These are phyloP conservation scores for Thyridium curvatum DNA, from an alignment of 2,329 filamentous ascomycete species.

Conservation along the genomic window DNA sequence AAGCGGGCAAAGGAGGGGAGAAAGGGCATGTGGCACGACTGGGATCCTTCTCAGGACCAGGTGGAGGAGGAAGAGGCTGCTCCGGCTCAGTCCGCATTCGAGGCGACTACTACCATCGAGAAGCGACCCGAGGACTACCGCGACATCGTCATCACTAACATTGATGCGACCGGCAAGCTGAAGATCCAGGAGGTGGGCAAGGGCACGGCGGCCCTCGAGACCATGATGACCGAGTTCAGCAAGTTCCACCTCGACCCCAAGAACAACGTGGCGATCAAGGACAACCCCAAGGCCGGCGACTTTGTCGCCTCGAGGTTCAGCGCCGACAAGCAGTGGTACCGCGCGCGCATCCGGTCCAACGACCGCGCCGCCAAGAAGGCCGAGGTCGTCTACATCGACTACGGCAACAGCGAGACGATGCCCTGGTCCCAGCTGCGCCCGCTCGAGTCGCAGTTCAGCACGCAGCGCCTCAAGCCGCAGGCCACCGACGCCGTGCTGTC, in stretches of 20 bases:
- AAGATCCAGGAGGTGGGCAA: slow-evolving; percentile 89
- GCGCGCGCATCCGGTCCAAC: slow-evolving; percentile 83
- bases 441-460: slow-evolving; percentile 72
- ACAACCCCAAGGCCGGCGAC: slow-evolving; percentile 83
- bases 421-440: slow-evolving; percentile 79
- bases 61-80: slow-evolving; percentile 48
- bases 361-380: slow-evolving; percentile 84
- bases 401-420: slow-evolving; percentile 86
- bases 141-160: slow-evolving; percentile 85
- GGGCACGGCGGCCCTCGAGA: slow-evolving; percentile 77
- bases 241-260: slow-evolving; percentile 81
- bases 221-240: slow-evolving; percentile 85
- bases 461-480: slow-evolving; percentile 78
- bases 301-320: slow-evolving; percentile 88
- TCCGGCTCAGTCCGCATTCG: slow-evolving; percentile 35
- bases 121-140: slow-evolving; percentile 80
- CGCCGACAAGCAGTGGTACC: slow-evolving; percentile 89
- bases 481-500: slow-evolving; percentile 82
- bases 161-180: slow-evolving; percentile 73
- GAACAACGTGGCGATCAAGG: slow-evolving; percentile 67
- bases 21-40: slow-evolving; percentile 89
- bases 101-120: slow-evolving; percentile 47
- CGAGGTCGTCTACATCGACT: slow-evolving; percentile 93
- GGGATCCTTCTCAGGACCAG: slow-evolving; percentile 82
- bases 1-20: slow-evolving; percentile 80